phyloP scores from a whole-genome alignment of 176 grass and related monocot genomes.

The Ensete glaucum region DNA sequence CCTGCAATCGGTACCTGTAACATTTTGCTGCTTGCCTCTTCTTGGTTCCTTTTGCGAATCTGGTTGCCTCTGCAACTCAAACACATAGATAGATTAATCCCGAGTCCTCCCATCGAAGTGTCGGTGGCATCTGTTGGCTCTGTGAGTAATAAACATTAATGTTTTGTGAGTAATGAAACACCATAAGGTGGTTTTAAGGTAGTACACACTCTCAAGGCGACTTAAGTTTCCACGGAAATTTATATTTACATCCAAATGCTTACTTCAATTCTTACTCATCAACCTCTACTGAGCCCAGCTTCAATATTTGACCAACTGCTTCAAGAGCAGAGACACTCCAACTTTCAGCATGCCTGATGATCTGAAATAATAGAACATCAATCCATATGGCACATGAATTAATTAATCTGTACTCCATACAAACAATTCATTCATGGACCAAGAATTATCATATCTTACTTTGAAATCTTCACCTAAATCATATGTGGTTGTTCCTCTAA shows the following conservation, averaged over 20 bases:
- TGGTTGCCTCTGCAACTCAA: too few relatives aligned
- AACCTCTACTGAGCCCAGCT: not conserved
- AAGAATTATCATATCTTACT: slow-evolving; percentile 11
- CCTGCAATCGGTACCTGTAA: too few relatives aligned
- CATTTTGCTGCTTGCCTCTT: too few relatives aligned
- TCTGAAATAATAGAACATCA: slow-evolving; percentile 21
- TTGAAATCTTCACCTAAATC: slow-evolving; percentile 57
- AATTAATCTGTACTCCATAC: not conserved
- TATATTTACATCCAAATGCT: not conserved
- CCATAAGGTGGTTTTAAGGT: not conserved
- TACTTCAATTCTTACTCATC: not conserved
- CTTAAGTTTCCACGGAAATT: not conserved
- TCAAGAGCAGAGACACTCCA: slow-evolving; percentile 71
- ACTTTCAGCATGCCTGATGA: slow-evolving; percentile 66
- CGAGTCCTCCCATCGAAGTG: too few relatives aligned
- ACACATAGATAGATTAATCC: too few relatives aligned
- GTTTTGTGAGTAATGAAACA: too few relatives aligned
- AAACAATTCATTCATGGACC: not conserved
- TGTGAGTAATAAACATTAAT: too few relatives aligned
- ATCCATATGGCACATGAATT: not conserved
- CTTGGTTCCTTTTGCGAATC: too few relatives aligned
- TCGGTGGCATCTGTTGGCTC: too few relatives aligned
- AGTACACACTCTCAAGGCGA: not conserved
- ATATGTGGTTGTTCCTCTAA: slow-evolving; percentile 72
- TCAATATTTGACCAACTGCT: slow-evolving; percentile 65